Evolutionary conservation across 2,329 filamentous ascomycete species (phyloP), one percentile per base, ranked within the genome.

Genomic region (Neonectria faginata): DNA sequence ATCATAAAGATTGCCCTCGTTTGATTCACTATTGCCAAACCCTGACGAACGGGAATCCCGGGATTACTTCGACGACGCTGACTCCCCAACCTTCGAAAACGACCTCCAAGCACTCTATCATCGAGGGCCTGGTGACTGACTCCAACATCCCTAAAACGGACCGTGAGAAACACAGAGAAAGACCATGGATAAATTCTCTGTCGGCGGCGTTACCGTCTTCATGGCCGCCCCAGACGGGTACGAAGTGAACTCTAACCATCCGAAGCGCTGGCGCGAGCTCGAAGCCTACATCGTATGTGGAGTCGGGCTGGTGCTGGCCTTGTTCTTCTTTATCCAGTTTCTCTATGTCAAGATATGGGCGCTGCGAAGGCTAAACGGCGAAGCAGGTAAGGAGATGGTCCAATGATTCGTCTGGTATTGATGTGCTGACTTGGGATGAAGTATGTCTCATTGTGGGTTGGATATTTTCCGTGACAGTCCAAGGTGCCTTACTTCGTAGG

Each of bases 191-290:
- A n/a, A 25, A 5, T 73, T 68, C 8, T 70, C 71, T 1, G 56
- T 57, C 33, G 33, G 70, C 12, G 68, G 71, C 33, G 60, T 72
- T 9, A 50, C 51, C 9, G 70, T 73, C 22, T 69, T 61, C 11
- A 52, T 73, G 5, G 45, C 29, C 2, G 69, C 77, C 4, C 78
- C 78, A 0, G 61, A 67, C 1, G 76, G 67, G n/a, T 80, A 79
- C 56, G 58, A 68, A 1, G 74, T 79, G 25, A 66, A 80, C 62
- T 78, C 80, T 50, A 70, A 74, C 3, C 64, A 79, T 39, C 79
- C 78, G 0, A 66, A 70, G n/a, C 64, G 67, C 8, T 69, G 70
- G 0, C 63, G 69, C 8, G 70, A 67, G 16, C n/a, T 67, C 6
- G 69, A 57, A 7, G 55, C 71, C 2, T 75, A 75, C 25, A 27